Percentiles rank a stretch among this genome's conserved stretches.
phyloP scores from a whole-genome alignment of 768 basidiomycete genomes.

The Mycena vitilis region DNA sequence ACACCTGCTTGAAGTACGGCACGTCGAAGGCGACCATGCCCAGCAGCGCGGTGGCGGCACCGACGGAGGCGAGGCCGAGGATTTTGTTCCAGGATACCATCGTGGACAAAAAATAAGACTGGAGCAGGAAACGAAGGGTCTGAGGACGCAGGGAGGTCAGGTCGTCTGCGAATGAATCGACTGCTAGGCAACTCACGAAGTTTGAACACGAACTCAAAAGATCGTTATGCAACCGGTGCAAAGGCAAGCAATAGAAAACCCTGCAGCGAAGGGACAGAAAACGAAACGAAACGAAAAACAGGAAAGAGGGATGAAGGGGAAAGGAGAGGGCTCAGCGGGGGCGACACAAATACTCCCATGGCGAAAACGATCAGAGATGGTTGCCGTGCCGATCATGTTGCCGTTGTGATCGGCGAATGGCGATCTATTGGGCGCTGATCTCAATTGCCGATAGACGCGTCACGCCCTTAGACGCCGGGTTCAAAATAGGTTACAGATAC shows the following conservation, averaged over 20 bases:
- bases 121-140: neutral
- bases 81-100: slow-evolving; percentile 27
- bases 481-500: no score
- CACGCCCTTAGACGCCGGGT: no score
- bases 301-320: neutral
- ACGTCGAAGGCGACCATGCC: slow-evolving; percentile 28
- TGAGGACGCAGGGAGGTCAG: neutral
- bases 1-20: slow-evolving; percentile 23
- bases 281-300: neutral
- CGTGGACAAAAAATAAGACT: neutral
- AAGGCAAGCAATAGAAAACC: neutral
- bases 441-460: no score
- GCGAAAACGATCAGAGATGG: no score
- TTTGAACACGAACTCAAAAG: neutral
- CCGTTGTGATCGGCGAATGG: no score
- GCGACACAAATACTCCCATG: no score
- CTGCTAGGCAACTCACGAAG: neutral
- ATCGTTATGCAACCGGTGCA: slow-evolving; percentile 9
- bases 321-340: neutral
- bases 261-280: neutral
- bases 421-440: no score
- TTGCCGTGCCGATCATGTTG: no score
- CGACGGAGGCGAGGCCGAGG: slow-evolving; percentile 22
- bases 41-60: slow-evolving; percentile 26
- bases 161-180: no score